These are phyloP conservation scores for Backusella psychrophila DNA, from an alignment of 192 early-diverging fungal genomes.

Conservation along the genomic window DNA sequence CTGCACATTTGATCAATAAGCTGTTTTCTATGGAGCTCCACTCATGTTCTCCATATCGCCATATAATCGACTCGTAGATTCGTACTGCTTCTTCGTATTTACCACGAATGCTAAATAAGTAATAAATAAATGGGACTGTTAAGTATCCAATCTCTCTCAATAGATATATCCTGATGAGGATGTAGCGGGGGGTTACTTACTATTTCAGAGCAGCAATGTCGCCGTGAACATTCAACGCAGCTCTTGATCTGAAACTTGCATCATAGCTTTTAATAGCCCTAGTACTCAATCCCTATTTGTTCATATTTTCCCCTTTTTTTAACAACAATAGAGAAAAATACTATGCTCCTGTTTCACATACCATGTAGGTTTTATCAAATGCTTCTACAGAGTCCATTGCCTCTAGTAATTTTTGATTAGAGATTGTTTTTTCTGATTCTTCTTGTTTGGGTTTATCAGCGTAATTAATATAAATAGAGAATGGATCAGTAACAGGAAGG, in stretches of 20 bases:
- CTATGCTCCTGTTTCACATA: slow-evolving; percentile 18
- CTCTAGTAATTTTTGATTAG: slow-evolving; percentile 62
- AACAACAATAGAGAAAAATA: not conserved
- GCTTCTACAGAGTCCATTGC: slow-evolving; percentile 53
- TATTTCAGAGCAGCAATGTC: slow-evolving; percentile 78
- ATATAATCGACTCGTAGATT: slow-evolving; percentile 59
- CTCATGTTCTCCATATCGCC: slow-evolving; percentile 50
- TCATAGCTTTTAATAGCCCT: slow-evolving; percentile 74
- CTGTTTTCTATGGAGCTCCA: slow-evolving; percentile 70
- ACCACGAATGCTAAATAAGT: slow-evolving; percentile 48
- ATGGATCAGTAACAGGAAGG: slow-evolving; percentile 51
- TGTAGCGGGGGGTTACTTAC: slow-evolving; percentile 41
- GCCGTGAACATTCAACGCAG: slow-evolving; percentile 61
- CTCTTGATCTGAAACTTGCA: slow-evolving; percentile 54
- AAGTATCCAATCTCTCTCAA: not conserved
- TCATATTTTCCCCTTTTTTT: not conserved
- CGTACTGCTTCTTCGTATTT: slow-evolving; percentile 64
- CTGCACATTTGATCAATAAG: slow-evolving; percentile 63
- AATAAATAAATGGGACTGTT: not conserved
- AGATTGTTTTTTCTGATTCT: slow-evolving; percentile 41
- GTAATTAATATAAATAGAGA: slow-evolving; percentile 50
- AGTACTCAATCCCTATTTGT: slow-evolving; percentile 53
- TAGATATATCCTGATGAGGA: not conserved
- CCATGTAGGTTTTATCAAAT: slow-evolving; percentile 79
- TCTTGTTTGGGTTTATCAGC: slow-evolving; percentile 28